These are phyloP conservation scores for Diplodia scrobiculata DNA, from an alignment of 2,329 filamentous ascomycete species.

Conservation along the genomic window DNA sequence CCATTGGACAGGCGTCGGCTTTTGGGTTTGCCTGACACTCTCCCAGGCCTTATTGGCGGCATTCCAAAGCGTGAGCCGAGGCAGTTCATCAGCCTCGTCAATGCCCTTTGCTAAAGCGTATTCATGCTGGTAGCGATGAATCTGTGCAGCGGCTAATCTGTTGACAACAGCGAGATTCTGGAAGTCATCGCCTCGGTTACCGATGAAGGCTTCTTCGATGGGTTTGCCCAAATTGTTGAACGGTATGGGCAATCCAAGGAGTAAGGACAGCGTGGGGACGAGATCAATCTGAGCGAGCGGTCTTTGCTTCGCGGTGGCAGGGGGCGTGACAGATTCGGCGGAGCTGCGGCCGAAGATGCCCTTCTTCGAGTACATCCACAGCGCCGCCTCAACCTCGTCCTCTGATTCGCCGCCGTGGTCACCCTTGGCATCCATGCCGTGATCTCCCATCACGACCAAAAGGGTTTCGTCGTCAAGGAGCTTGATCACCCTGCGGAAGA, in stretches of 20 bases:
- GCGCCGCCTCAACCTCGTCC: slow-evolving; percentile 87
- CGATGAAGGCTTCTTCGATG: slow-evolving; percentile 90
- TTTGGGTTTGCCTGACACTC: slow-evolving; percentile 47
- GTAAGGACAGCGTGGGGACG: slow-evolving; percentile 83
- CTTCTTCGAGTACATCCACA: slow-evolving; percentile 98
- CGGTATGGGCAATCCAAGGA: slow-evolving; percentile 88
- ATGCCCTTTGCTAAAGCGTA: slow-evolving; percentile 75
- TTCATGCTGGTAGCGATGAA: slow-evolving; percentile 82
- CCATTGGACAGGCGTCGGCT: slow-evolving; percentile 44
- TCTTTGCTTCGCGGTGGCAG: slow-evolving; percentile 72
- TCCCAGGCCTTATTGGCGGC: slow-evolving; percentile 60
- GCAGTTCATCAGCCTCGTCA: slow-evolving; percentile 60
- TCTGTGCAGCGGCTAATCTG: slow-evolving; percentile 77
- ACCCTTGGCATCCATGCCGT: slow-evolving; percentile 96
- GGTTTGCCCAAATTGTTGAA: slow-evolving; percentile 94
- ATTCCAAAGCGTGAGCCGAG: slow-evolving; percentile 62
- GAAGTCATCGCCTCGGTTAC: slow-evolving; percentile 68
- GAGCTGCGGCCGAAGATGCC: slow-evolving; percentile 78
- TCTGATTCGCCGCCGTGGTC: slow-evolving; percentile 98
- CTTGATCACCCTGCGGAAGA: slow-evolving; percentile 71
- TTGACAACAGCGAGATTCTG: slow-evolving; percentile 75
- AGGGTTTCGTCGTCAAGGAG: slow-evolving; percentile 81
- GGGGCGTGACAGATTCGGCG: slow-evolving; percentile 59
- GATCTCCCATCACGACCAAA: slow-evolving; percentile 96
- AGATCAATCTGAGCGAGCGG: slow-evolving; percentile 88